Conservation (phyloP, 257 asterid genomes). For the Haberlea rhodopensis region DNA sequence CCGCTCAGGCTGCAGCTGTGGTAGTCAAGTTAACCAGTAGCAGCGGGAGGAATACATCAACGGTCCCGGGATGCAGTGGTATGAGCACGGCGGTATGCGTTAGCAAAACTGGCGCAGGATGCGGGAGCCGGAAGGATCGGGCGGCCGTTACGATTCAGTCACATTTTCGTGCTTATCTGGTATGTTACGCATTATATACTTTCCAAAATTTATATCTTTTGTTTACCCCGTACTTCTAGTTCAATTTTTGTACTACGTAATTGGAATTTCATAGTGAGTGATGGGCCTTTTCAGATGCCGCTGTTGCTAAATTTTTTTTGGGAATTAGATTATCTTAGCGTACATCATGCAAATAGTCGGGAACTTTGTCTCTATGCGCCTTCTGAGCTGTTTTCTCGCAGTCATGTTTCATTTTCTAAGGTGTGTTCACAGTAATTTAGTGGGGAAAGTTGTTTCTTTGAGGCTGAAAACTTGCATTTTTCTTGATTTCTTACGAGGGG, state of each 20-base stretch:
- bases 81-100: conserved; percentile 14
- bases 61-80: conserved; percentile 24
- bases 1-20: conserved; percentile 75
- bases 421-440: neutral
- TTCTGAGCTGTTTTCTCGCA: conserved; percentile 11
- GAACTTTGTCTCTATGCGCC: conserved; percentile 16
- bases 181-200: conserved; percentile 17
- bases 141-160: conserved; percentile 61
- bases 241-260: neutral
- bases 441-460: neutral
- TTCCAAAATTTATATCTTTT: neutral
- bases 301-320: conserved; percentile 22
- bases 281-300: too few relatives aligned
- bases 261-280: too few relatives aligned
- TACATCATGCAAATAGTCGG: conserved; percentile 12
- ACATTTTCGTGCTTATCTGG: conserved; percentile 60
- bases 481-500: neutral
- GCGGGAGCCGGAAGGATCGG: conserved; percentile 32
- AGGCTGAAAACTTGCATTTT: neutral
- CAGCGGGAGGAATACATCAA: conserved; percentile 40
- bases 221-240: neutral
- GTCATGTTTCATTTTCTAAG: neutral
- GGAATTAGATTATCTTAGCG: neutral
- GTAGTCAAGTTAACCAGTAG: conserved; percentile 58
- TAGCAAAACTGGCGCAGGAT: conserved; percentile 12